phyloP scores from a whole-genome alignment of 2,329 filamentous ascomycete species.

The Aureobasidium namibiae region DNA sequence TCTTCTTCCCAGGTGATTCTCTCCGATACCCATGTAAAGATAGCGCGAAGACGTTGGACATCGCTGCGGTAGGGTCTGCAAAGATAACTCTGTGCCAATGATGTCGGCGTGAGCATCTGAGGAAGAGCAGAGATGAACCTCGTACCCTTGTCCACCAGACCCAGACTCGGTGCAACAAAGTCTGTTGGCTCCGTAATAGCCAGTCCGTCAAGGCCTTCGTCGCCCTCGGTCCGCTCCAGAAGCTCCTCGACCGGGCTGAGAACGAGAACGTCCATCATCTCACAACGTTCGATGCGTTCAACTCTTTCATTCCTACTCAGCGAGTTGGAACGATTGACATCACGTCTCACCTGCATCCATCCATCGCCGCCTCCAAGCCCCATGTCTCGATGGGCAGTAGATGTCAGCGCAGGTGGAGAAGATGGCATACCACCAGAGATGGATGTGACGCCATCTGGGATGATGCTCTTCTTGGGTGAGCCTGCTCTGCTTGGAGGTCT shows the following conservation, averaged over 20 bases:
- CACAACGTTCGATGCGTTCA: constrained; percentile 79
- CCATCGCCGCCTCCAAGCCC: constrained; percentile 60
- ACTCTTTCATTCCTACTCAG: constrained; percentile 78
- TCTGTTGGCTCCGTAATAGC: constrained; percentile 76
- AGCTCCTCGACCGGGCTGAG: constrained; percentile 86
- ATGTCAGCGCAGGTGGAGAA: constrained; percentile 16
- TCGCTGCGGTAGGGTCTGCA: constrained; percentile 92
- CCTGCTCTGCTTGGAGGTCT: constrained; percentile 30
- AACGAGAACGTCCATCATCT: constrained; percentile 87
- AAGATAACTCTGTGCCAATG: constrained; percentile 81
- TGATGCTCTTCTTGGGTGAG: constrained; percentile 37
- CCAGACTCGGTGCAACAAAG: constrained; percentile 62
- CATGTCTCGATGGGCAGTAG: constrained; percentile 55
- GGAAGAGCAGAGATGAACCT: constrained; percentile 81
- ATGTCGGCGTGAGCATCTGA: constrained; percentile 70
- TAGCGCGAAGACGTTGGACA: constrained; percentile 83
- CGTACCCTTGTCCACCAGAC: constrained; percentile 89
- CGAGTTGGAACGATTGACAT: constrained; percentile 92
- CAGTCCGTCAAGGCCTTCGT: constrained; percentile 78
- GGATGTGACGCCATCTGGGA: constrained; percentile 41
- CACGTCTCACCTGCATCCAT: constrained; percentile 95
- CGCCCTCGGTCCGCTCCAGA: constrained; percentile 74
- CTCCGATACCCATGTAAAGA: constrained; percentile 97
- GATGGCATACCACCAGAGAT: constrained; percentile 44
- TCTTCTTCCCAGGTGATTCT: constrained; percentile 94